phyloP scores from a whole-genome alignment of 345 rosid genomes.

The Limnanthes douglasii region DNA sequence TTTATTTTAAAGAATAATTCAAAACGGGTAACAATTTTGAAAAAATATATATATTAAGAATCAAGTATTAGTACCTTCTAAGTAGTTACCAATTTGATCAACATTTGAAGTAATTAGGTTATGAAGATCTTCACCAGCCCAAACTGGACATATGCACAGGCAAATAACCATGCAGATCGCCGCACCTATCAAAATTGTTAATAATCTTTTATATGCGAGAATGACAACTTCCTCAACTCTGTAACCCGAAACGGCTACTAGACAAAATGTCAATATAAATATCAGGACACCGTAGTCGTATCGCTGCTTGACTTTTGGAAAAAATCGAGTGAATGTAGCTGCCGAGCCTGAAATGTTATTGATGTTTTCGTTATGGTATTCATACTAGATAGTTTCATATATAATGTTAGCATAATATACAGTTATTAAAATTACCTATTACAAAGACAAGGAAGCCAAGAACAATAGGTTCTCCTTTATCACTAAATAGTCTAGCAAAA shows the following conservation, averaged over 20 bases:
- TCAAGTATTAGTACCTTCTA: constrained; percentile 69
- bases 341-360: too few species aligned
- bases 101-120: constrained; percentile 27
- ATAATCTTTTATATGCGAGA: constrained; percentile 35
- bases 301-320: constrained; percentile 60
- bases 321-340: constrained; percentile 55
- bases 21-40: not conserved
- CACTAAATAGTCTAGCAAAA: constrained; percentile 37
- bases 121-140: constrained; percentile 77
- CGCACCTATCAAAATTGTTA: constrained; percentile 56
- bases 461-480: constrained; percentile 45
- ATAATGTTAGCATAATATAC: too few species aligned
- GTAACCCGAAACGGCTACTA: constrained; percentile 64
- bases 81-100: constrained; percentile 33
- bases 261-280: constrained; percentile 63
- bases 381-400: too few species aligned
- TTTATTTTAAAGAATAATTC: too few species aligned
- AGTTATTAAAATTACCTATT: too few species aligned
- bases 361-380: too few species aligned
- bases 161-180: constrained; percentile 26
- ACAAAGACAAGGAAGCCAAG: constrained; percentile 56
- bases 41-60: not conserved
- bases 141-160: constrained; percentile 40
- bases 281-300: constrained; percentile 73
- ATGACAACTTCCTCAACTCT: constrained; percentile 27